A percentile compares a stretch with the other conserved stretches of the same genome.
These are phyloP conservation scores for Macrophomina pseudophaseolina DNA, from an alignment of 2,329 filamentous ascomycete species.

Conservation along the genomic window DNA sequence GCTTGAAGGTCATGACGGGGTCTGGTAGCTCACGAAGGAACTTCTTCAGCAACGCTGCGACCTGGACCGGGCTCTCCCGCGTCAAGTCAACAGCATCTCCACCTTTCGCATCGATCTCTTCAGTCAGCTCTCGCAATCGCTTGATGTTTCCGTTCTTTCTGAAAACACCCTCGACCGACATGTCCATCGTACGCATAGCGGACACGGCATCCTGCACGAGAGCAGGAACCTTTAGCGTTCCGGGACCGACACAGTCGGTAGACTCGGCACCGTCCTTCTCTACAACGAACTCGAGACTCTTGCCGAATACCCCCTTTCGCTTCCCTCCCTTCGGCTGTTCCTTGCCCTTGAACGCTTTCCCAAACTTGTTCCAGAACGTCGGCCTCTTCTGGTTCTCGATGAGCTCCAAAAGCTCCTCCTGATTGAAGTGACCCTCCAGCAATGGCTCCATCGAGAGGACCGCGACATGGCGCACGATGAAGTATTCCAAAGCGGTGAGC, in stretches of 20 bases:
- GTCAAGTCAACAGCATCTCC: constrained; percentile 85
- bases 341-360: constrained; percentile 73
- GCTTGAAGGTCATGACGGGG: constrained; percentile 91
- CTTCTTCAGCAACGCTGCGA: constrained; percentile 92
- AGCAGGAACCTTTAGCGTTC: constrained; percentile 87
- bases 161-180: constrained; percentile 98
- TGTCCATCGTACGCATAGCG: constrained; percentile 97
- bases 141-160: constrained; percentile 99
- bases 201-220: constrained; percentile 93
- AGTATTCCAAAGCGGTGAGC: constrained; percentile 92
- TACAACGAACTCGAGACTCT: constrained; percentile 84
- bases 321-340: constrained; percentile 78
- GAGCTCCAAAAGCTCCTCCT: constrained; percentile 88
- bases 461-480: constrained; percentile 93
- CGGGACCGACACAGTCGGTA: constrained; percentile 94
- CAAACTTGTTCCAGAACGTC: constrained; percentile 98
- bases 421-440: constrained; percentile 85
- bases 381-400: constrained; percentile 86
- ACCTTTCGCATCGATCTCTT: constrained; percentile 83
- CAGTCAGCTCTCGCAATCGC: constrained; percentile 82
- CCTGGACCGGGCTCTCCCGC: constrained; percentile 88
- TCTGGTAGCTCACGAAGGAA: constrained; percentile 95
- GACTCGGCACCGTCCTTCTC: constrained; percentile 95
- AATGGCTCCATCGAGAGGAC: constrained; percentile 94
- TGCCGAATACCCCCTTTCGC: constrained; percentile 93